Conservation (phyloP, 352 stramenopile genomes). For the Phytophthora fragariaefolia region DNA sequence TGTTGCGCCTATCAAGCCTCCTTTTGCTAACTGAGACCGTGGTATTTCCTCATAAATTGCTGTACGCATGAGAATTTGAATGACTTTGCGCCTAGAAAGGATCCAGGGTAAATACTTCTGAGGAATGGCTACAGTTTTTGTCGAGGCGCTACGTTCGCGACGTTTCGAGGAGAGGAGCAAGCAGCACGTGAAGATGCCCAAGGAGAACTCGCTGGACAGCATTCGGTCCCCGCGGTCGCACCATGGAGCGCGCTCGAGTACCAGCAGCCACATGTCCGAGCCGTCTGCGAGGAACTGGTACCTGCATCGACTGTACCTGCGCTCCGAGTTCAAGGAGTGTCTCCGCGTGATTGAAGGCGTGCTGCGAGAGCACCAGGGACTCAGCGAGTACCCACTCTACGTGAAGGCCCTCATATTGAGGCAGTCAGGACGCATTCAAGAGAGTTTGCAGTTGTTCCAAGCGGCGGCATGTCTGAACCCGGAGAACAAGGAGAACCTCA, state of each 20-base stretch:
- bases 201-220: slow-evolving; percentile 45
- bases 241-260: slow-evolving; percentile 24
- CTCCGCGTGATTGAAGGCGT: slow-evolving; percentile 91
- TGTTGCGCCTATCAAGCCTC: slow-evolving; percentile 10
- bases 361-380: slow-evolving; percentile 78
- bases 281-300: slow-evolving; percentile 84
- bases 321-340: slow-evolving; percentile 90
- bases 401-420: slow-evolving; percentile 92
- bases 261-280: slow-evolving; percentile 35
- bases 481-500: slow-evolving; percentile 92
- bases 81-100: not conserved
- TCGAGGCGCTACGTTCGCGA: slow-evolving; percentile 15
- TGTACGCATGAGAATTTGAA: not conserved
- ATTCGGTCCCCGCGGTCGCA: slow-evolving; percentile 68
- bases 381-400: slow-evolving; percentile 94
- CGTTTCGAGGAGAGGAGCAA: slow-evolving; percentile 27
- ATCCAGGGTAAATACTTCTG: slow-evolving; percentile 9
- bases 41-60: not conserved
- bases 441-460: slow-evolving; percentile 93
- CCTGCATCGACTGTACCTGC: slow-evolving; percentile 84
- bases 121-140: not conserved
- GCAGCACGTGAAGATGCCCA: slow-evolving; percentile 18
- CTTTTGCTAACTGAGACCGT: slow-evolving; percentile 17
- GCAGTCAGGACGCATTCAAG: slow-evolving; percentile 89
- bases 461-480: slow-evolving; percentile 92